A percentile compares a stretch with the other conserved stretches of the same genome.
These are phyloP conservation scores for Diphasiastrum complanatum DNA, from an alignment of 83 land plant genomes.

Conservation along the genomic window DNA sequence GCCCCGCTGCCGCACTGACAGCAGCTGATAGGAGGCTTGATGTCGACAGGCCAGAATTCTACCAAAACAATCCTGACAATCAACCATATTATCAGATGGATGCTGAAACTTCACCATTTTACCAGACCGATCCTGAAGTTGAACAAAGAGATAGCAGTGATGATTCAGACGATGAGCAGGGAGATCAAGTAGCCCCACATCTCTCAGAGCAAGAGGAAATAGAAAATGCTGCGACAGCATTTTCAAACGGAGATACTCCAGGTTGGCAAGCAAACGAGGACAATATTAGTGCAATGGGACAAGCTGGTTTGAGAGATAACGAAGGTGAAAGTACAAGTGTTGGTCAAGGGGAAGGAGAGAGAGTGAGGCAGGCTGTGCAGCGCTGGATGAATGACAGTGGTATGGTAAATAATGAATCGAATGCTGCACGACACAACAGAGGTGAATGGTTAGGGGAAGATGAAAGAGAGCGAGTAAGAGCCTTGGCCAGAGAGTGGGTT, in stretches of 20 bases:
- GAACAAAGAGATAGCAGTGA: slow-evolving; percentile 14
- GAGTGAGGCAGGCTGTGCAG: slow-evolving; percentile 80
- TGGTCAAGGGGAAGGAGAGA: slow-evolving; percentile 76
- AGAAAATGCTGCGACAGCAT: neutral
- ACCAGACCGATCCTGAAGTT: slow-evolving; percentile 2
- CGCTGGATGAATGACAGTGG: slow-evolving; percentile 57
- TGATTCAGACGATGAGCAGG: slow-evolving; percentile 3
- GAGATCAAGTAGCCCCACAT: neutral
- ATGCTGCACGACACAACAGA: slow-evolving; percentile 6
- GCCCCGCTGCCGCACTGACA: neutral
- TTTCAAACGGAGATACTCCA: slow-evolving; percentile 43
- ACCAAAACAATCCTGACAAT: too few relatives aligned
- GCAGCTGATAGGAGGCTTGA: neutral
- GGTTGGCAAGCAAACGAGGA: slow-evolving; percentile 36
- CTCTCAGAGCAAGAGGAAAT: neutral
- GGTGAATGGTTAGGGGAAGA: slow-evolving; percentile 29
- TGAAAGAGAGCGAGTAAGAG: slow-evolving; percentile 44
- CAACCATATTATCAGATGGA: too few relatives aligned
- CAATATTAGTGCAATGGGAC: slow-evolving; percentile 32
- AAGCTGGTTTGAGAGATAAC: slow-evolving; percentile 31
- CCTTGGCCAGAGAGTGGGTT: slow-evolving; percentile 40
- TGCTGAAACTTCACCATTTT: neutral
- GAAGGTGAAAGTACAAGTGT: slow-evolving; percentile 49
- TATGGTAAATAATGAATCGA: slow-evolving; percentile 2
- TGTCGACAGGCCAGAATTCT: too few relatives aligned